These are phyloP conservation scores for Candida maesae DNA, from an alignment of 805 yeast species.

Conservation along the genomic window DNA sequence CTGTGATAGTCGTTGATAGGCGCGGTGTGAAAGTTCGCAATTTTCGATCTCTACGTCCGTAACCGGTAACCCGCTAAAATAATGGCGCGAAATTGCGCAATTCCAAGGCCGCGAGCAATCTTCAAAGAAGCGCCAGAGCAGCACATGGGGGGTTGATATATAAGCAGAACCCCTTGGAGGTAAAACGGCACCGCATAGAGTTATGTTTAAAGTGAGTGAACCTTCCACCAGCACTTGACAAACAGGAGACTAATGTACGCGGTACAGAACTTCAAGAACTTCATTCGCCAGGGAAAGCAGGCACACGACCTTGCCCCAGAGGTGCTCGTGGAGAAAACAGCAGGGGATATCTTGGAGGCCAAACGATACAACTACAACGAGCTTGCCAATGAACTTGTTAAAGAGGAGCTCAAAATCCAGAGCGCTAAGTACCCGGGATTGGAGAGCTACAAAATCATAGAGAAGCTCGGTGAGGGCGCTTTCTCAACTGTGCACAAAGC, in stretches of 20 bases:
- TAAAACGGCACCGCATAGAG: too few species aligned
- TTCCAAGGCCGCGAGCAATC: constrained; percentile 1
- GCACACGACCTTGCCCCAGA: constrained; percentile 27
- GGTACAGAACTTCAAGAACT: constrained; percentile 37
- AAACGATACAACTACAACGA: constrained; percentile 24
- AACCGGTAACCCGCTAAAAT: too few species aligned
- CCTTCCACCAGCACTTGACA: neutral
- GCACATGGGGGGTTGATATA: neutral
- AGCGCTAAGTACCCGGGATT: constrained; percentile 25
- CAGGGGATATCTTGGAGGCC: neutral
- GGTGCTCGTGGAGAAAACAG: constrained; percentile 4
- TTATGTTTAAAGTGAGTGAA: neutral
- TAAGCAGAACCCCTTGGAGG: neutral
- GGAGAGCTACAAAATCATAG: constrained; percentile 31
- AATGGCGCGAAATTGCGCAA: neutral
- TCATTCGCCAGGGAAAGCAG: constrained; percentile 41
- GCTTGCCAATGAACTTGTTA: constrained; percentile 25
- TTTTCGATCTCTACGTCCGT: too few species aligned
- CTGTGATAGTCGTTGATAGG: too few species aligned
- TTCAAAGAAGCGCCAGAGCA: neutral
- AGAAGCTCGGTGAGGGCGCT: constrained; percentile 78
- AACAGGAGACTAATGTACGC: constrained; percentile 2
- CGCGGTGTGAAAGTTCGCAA: too few species aligned
- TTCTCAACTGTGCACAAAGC: constrained; percentile 84
- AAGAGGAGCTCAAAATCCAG: constrained; percentile 23